Percentiles rank a stretch among this genome's conserved stretches.
phyloP scores from a whole-genome alignment of 257 asterid species.

The Linaria vulgaris region DNA sequence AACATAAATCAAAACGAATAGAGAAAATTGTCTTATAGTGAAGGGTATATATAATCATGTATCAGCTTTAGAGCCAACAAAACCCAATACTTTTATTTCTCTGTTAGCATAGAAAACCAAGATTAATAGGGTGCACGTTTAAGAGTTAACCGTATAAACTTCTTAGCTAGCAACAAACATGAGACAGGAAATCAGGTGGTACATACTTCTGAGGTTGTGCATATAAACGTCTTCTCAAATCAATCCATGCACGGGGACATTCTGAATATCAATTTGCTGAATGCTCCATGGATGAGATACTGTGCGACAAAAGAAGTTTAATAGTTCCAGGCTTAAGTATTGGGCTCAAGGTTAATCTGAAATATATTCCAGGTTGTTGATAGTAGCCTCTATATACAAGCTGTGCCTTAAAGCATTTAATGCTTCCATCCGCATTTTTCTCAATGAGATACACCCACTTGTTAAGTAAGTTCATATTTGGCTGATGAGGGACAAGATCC shows the following conservation, averaged over 20 bases:
- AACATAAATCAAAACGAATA: no score
- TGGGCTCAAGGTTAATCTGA: not conserved
- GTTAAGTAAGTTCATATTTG: not conserved
- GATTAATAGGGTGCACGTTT: not conserved
- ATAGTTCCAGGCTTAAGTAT: not conserved
- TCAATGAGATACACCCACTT: not conserved
- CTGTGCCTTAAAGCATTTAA: not conserved
- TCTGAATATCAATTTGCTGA: not conserved
- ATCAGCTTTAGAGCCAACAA: not conserved
- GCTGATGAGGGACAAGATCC: not conserved
- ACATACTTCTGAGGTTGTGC: not conserved
- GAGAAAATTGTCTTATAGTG: not conserved
- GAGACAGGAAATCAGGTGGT: not conserved
- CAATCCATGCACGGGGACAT: not conserved
- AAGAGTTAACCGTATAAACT: not conserved
- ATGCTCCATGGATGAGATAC: not conserved
- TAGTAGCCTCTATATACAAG: not conserved
- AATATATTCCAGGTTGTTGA: not conserved
- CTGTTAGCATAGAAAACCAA: not conserved
- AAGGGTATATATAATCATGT: not conserved
- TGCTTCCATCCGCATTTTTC: not conserved
- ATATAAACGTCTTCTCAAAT: not conserved
- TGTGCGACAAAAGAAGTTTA: not conserved
- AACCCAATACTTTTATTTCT: not conserved
- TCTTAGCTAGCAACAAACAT: not conserved